Evolutionary conservation across 2,329 filamentous ascomycete species (phyloP).

Genomic region (Hysterium pulicare): DNA sequence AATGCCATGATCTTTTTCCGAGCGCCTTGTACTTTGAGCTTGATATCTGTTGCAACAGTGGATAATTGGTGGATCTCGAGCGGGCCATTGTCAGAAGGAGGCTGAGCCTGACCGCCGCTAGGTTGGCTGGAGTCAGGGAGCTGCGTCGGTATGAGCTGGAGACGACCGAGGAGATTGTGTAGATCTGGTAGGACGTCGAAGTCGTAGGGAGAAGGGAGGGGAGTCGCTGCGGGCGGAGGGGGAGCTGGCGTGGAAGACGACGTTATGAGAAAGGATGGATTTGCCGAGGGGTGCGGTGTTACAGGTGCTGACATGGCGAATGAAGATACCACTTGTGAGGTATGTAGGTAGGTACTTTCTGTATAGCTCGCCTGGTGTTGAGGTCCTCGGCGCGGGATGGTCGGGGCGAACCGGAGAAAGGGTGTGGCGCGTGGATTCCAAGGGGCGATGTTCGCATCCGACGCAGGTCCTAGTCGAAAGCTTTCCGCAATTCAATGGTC

Average conservation of each 20-base stretch:
- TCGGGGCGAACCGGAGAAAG: background rate
- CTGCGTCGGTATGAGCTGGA: conserved; percentile 52
- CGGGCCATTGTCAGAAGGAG: conserved; percentile 29
- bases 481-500: too few relatives aligned
- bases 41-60: conserved; percentile 72
- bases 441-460: too few relatives aligned
- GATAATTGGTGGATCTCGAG: conserved; percentile 73
- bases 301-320: conserved; percentile 31
- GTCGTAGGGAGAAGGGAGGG: conserved; percentile 72
- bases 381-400: conserved; percentile 9
- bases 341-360: background rate
- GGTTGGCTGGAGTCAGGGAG: conserved; percentile 14
- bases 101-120: conserved; percentile 16
- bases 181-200: conserved; percentile 86
- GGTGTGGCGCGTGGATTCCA: background rate
- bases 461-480: too few relatives aligned
- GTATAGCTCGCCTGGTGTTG: conserved; percentile 19
- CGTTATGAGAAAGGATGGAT: conserved; percentile 7
- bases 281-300: conserved; percentile 22
- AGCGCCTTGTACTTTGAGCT: conserved; percentile 79
- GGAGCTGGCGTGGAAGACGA: conserved; percentile 29
- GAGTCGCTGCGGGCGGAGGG: conserved; percentile 44
- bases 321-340: background rate
- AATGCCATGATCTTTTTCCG: conserved; percentile 62
- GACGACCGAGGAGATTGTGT: conserved; percentile 70